Conservation (phyloP, 225 moss, liverwort and hornwort genomes). For the Polytrichum commune region DNA sequence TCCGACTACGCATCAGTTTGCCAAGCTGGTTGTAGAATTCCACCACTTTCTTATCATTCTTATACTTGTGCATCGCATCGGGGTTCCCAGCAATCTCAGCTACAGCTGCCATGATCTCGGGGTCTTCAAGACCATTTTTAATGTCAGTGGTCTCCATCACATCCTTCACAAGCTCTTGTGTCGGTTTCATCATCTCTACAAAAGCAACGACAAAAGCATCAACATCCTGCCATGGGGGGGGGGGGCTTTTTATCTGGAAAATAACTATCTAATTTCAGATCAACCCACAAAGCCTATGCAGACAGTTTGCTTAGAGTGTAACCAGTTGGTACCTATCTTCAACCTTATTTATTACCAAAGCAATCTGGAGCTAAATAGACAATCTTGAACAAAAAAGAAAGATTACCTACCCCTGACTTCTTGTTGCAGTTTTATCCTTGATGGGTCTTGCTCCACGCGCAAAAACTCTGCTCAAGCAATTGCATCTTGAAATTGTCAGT, state of each 20-base stretch:
- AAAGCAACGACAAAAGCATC: not conserved
- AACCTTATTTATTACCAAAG: too few species aligned
- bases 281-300: too few species aligned
- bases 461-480: constrained; percentile 25
- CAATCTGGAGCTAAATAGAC: too few species aligned
- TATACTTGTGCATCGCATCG: constrained; percentile 65
- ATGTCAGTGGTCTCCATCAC: constrained; percentile 67
- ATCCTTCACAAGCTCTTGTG: constrained; percentile 70
- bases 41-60: constrained; percentile 53
- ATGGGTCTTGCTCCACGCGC: constrained; percentile 19
- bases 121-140: constrained; percentile 61
- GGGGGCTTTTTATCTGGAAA: too few species aligned
- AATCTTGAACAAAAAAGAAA: too few species aligned
- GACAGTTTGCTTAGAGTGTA: too few species aligned
- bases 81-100: constrained; percentile 87
- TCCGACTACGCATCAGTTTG: constrained; percentile 51
- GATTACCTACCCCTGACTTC: constrained; percentile 29
- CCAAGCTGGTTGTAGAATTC: constrained; percentile 69
- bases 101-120: constrained; percentile 76
- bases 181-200: constrained; percentile 76
- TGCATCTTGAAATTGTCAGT: too few species aligned
- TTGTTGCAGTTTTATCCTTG: constrained; percentile 25
- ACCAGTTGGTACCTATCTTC: too few species aligned
- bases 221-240: too few species aligned
- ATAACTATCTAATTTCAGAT: too few species aligned